These are phyloP conservation scores for Candida sanyaensis DNA, from an alignment of 1,139 yeast species.

Conservation along the genomic window DNA sequence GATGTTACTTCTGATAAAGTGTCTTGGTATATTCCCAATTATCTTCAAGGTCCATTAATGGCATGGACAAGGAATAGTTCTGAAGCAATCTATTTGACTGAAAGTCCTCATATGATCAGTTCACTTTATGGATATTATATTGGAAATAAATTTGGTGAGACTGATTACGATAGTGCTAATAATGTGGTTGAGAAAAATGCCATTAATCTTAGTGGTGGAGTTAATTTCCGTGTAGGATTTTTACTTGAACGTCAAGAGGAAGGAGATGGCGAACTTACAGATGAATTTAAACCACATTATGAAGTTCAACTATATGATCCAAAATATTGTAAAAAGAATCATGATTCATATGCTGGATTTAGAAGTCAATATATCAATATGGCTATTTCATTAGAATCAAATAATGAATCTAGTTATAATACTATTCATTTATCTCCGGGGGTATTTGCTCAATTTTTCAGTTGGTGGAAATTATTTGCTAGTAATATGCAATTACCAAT, in stretches of 20 bases:
- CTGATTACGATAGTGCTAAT: slow-evolving; percentile 14
- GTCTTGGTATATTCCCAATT: slow-evolving; percentile 59
- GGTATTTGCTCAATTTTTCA: slow-evolving; percentile 40
- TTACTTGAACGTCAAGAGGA: slow-evolving; percentile 52
- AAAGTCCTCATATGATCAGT: slow-evolving; percentile 41
- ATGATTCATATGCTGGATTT: slow-evolving; percentile 43
- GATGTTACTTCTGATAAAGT: slow-evolving; percentile 39
- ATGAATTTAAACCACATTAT: slow-evolving; percentile 68
- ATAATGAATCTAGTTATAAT: slow-evolving; percentile 38
- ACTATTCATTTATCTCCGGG: slow-evolving; percentile 45
- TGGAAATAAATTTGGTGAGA: slow-evolving; percentile 19
- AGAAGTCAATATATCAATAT: slow-evolving; percentile 45
- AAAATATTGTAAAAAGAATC: slow-evolving; percentile 43
- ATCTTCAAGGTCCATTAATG: slow-evolving; percentile 56
- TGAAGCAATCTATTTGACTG: slow-evolving; percentile 46
- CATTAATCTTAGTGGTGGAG: slow-evolving; percentile 61
- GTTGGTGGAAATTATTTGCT: slow-evolving; percentile 49
- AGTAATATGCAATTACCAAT: slow-evolving; percentile 47
- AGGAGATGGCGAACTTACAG: slow-evolving; percentile 42
- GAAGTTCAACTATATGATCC: slow-evolving; percentile 68
- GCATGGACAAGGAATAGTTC: slow-evolving; percentile 60
- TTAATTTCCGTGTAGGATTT: slow-evolving; percentile 58
- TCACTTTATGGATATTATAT: slow-evolving; percentile 57
- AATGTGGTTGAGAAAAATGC: slow-evolving; percentile 51
- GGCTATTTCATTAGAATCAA: slow-evolving; percentile 58